These are phyloP conservation scores for Lumnitzera littorea DNA, from an alignment of 345 rosid genomes.

Conservation along the genomic window DNA sequence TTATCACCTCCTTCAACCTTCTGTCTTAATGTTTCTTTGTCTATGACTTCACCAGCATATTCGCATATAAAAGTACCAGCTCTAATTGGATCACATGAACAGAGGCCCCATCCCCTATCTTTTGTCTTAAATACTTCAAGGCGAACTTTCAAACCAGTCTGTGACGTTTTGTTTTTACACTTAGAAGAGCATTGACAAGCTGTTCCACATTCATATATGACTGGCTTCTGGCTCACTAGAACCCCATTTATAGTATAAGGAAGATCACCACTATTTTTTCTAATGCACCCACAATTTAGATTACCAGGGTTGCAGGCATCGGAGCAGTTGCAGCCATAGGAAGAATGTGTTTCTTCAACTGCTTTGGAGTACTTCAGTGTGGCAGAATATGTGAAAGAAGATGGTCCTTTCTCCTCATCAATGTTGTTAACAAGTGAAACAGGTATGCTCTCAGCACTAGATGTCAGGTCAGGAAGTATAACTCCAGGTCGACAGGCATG, in stretches of 20 bases:
- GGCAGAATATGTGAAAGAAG: conserved; percentile 55
- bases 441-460: conserved; percentile 64
- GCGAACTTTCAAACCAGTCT: conserved; percentile 50
- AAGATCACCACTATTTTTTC: conserved; percentile 59
- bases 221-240: conserved; percentile 50
- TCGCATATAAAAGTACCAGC: conserved; percentile 87
- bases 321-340: conserved; percentile 34
- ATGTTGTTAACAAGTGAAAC: conserved; percentile 85
- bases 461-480: conserved; percentile 75
- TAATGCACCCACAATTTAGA: conserved; percentile 58
- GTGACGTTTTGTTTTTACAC: conserved; percentile 71
- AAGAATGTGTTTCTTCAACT: conserved; percentile 20
- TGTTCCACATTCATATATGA: conserved; percentile 75
- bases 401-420: conserved; percentile 79
- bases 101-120: conserved; percentile 88
- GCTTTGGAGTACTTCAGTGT: conserved; percentile 42
- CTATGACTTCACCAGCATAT: conserved; percentile 79
- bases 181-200: conserved; percentile 59
- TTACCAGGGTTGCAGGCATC: conserved; percentile 59
- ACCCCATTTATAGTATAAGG: conserved; percentile 59
- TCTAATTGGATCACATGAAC: conserved; percentile 88
- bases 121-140: conserved; percentile 79
- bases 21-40: conserved; percentile 25
- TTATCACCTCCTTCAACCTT: conserved; percentile 29
- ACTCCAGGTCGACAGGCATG: conserved; percentile 40